Percentiles rank a stretch among this genome's conserved stretches.
Evolutionary conservation across 768 basidiomycete species (phyloP).

Genomic region (Gelatoporia subvermispora): DNA sequence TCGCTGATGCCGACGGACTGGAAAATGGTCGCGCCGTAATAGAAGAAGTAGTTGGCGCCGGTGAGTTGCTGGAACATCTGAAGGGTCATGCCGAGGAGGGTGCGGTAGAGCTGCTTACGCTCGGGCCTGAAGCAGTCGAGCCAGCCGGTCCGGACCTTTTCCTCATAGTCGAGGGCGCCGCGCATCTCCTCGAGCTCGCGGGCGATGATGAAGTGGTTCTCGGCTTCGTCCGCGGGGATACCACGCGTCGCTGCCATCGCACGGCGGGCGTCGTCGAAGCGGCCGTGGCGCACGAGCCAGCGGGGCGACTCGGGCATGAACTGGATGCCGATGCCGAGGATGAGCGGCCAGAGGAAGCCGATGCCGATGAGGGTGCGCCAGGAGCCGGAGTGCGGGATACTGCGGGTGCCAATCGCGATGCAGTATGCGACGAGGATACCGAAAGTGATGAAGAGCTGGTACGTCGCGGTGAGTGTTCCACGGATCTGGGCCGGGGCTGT

Average conservation of each 20-base stretch:
- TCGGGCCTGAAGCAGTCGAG: conserved; percentile 56
- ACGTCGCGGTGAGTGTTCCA: conserved; percentile 51
- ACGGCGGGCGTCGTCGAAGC: conserved; percentile 42
- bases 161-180: conserved; percentile 46
- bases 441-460: conserved; percentile 58
- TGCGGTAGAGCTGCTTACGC: conserved; percentile 61
- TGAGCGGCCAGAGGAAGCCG: conserved; percentile 56
- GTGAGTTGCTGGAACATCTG: conserved; percentile 73
- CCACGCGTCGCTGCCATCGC: conserved; percentile 48
- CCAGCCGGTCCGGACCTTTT: conserved; percentile 48
- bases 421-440: conserved; percentile 68
- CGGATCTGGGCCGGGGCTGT: conserved; percentile 69
- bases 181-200: conserved; percentile 51
- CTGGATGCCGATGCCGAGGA: conserved; percentile 59
- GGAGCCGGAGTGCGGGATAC: conserved; percentile 39
- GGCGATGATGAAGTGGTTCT: conserved; percentile 36
- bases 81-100: conserved; percentile 56
- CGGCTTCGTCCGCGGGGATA: conserved; percentile 35
- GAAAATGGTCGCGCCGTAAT: conserved; percentile 62
- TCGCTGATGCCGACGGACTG: conserved; percentile 60
- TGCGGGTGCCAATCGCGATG: conserved; percentile 64
- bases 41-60: conserved; percentile 68
- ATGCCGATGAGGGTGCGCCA: conserved; percentile 64
- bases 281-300: conserved; percentile 52
- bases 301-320: conserved; percentile 67